Evolutionary conservation across 805 yeast genomes (phyloP).

Genomic region (Metschnikowia henanensis): DNA sequence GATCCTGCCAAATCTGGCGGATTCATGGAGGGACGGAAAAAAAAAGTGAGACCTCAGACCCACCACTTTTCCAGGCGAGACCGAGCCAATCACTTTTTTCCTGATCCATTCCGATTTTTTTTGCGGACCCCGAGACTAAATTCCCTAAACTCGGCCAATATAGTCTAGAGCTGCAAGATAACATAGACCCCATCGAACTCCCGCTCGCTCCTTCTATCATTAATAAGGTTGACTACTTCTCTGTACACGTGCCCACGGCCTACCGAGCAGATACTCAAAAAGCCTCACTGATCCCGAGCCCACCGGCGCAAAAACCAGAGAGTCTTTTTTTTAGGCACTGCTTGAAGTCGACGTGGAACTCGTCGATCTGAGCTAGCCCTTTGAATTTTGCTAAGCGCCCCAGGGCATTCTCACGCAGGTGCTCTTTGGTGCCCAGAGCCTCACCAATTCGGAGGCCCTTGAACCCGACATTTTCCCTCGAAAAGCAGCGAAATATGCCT

Average conservation of each 20-base stretch:
- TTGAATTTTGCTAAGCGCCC: too few species aligned
- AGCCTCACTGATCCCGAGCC: background rate
- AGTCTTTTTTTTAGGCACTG: too few species aligned
- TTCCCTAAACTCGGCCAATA: background rate
- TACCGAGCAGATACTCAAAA: background rate
- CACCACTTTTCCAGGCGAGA: background rate
- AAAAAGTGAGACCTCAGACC: slow-evolving; percentile 6
- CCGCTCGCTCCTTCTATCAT: background rate
- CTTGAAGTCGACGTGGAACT: too few species aligned
- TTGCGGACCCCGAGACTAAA: background rate
- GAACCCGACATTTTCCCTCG: background rate
- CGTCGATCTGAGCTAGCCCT: too few species aligned
- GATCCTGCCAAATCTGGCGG: too few species aligned
- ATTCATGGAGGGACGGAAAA: too few species aligned
- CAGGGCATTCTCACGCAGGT: background rate
- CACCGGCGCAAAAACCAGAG: background rate
- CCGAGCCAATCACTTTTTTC: slow-evolving; percentile 6
- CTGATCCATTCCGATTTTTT: background rate
- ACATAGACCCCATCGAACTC: background rate
- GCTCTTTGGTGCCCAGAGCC: background rate
- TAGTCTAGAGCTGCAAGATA: background rate
- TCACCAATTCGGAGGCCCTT: background rate
- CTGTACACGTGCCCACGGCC: slow-evolving; percentile 1
- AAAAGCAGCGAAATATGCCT: slow-evolving; percentile 10
- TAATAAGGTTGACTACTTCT: background rate